Percentiles rank a stretch among this genome's conserved stretches.
Evolutionary conservation across 305 asterid genomes (phyloP).

Genomic region (Fraxinus nigra): DNA sequence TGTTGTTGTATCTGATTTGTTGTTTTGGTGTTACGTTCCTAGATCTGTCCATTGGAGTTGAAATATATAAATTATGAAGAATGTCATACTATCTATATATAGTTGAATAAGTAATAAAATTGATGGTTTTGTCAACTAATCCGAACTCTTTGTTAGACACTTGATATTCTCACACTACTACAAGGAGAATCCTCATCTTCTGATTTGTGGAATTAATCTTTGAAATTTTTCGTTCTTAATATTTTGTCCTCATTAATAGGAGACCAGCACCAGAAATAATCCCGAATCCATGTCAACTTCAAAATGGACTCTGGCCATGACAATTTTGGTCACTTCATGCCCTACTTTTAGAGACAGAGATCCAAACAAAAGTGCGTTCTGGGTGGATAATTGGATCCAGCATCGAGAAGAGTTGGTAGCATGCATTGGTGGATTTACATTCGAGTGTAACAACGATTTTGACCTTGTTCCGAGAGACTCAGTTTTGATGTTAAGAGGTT

Average conservation of each 20-base stretch:
- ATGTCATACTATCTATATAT: neutral
- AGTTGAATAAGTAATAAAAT: neutral
- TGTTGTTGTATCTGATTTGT: neutral
- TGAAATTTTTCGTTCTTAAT: neutral
- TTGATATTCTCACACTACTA: neutral
- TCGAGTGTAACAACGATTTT: constrained; percentile 32
- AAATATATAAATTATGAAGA: neutral
- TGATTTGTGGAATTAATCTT: neutral
- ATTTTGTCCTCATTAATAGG: constrained; percentile 36
- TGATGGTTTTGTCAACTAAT: neutral
- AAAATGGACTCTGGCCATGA: constrained; percentile 23
- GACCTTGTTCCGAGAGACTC: constrained; percentile 35
- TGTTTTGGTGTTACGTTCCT: neutral
- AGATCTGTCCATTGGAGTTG: neutral
- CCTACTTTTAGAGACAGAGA: neutral
- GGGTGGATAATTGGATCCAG: constrained; percentile 28
- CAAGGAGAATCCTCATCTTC: neutral
- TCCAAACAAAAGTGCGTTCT: constrained; percentile 1
- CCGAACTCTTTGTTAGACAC: neutral
- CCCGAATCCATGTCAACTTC: constrained; percentile 15
- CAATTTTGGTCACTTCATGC: constrained; percentile 12
- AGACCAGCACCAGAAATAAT: constrained; percentile 45
- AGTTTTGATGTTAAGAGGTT: constrained; percentile 45
- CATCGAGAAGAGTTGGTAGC: constrained; percentile 21
- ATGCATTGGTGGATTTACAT: constrained; percentile 22